Percentiles rank a stretch among this genome's conserved stretches.
Conservation (phyloP, 2,329 filamentous ascomycete genomes). For the Grosmannia penicillata region DNA sequence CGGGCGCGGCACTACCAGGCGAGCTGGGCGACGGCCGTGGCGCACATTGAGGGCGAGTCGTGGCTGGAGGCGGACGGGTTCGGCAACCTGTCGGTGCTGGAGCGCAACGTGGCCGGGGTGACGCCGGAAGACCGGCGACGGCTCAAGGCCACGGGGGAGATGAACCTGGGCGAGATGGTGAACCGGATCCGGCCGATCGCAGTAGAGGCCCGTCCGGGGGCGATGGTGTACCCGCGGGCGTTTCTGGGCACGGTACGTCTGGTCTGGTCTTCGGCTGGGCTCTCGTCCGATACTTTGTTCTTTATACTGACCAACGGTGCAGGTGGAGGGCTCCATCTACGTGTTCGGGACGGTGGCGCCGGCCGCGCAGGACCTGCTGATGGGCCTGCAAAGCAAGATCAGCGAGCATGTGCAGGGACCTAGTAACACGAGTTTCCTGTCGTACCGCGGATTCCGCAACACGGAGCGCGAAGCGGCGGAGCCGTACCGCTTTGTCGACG, state of each 20-base stretch:
- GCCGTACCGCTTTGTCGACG: slow-evolving; percentile 81
- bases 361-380: slow-evolving; percentile 60
- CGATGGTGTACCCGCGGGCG: slow-evolving; percentile 63
- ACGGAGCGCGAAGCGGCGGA: slow-evolving; percentile 54
- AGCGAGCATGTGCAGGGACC: slow-evolving; percentile 50
- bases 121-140: slow-evolving; percentile 58
- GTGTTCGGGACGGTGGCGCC: slow-evolving; percentile 70
- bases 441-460: slow-evolving; percentile 72
- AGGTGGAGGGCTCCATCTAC: slow-evolving; percentile 87
- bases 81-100: slow-evolving; percentile 74
- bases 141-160: slow-evolving; percentile 62
- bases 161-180: slow-evolving; percentile 83
- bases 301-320: slow-evolving; percentile 1
- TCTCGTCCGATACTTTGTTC: not conserved
- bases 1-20: slow-evolving; percentile 68
- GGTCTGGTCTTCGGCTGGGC: not conserved
- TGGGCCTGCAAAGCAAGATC: slow-evolving; percentile 64
- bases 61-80: slow-evolving; percentile 79
- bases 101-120: slow-evolving; percentile 56
- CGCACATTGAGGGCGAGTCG: slow-evolving; percentile 53
- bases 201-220: slow-evolving; percentile 47
- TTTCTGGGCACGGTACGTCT: slow-evolving; percentile 76
- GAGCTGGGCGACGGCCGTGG: slow-evolving; percentile 68
- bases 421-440: slow-evolving; percentile 61
- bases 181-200: slow-evolving; percentile 70